A percentile compares a stretch with the other conserved stretches of the same genome.
Evolutionary conservation across 2,329 filamentous ascomycete genomes (phyloP).

Genomic region (Graphilbum sp.): DNA sequence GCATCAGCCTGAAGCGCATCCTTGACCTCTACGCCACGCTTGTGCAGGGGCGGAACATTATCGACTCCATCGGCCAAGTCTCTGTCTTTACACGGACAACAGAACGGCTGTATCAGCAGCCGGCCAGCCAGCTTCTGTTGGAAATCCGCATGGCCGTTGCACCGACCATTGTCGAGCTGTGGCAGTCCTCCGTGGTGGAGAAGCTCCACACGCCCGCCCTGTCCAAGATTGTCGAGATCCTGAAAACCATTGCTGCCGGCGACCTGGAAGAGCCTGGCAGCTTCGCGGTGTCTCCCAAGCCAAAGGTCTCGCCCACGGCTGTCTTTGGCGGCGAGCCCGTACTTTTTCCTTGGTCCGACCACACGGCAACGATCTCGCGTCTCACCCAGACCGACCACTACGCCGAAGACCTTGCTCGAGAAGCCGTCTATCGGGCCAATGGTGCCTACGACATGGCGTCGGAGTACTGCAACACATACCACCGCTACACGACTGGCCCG

Average conservation of each 20-base stretch:
- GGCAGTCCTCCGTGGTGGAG: slow-evolving; percentile 73
- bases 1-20: slow-evolving; percentile 59
- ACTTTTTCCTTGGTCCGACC: slow-evolving; percentile 30
- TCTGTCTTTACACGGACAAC: slow-evolving; percentile 22
- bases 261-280: slow-evolving; percentile 43
- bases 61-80: slow-evolving; percentile 52
- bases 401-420: slow-evolving; percentile 48
- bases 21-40: slow-evolving; percentile 66
- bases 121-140: slow-evolving; percentile 61
- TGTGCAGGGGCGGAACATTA: slow-evolving; percentile 60
- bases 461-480: slow-evolving; percentile 60
- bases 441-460: slow-evolving; percentile 42
- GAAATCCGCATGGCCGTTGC: slow-evolving; percentile 71
- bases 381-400: slow-evolving; percentile 22
- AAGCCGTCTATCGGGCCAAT: slow-evolving; percentile 72
- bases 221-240: slow-evolving; percentile 65
- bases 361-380: slow-evolving; percentile 14
- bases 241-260: slow-evolving; percentile 62
- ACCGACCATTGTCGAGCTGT: slow-evolving; percentile 60
- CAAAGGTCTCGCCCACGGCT: slow-evolving; percentile 1
- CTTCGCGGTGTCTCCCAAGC: background rate
- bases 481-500: slow-evolving; percentile 36
- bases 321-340: slow-evolving; percentile 23
- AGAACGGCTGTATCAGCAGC: slow-evolving; percentile 23
- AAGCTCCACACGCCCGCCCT: slow-evolving; percentile 58